Evolutionary conservation across 768 basidiomycete species (phyloP).

Genomic region (Leccinum boreale): DNA sequence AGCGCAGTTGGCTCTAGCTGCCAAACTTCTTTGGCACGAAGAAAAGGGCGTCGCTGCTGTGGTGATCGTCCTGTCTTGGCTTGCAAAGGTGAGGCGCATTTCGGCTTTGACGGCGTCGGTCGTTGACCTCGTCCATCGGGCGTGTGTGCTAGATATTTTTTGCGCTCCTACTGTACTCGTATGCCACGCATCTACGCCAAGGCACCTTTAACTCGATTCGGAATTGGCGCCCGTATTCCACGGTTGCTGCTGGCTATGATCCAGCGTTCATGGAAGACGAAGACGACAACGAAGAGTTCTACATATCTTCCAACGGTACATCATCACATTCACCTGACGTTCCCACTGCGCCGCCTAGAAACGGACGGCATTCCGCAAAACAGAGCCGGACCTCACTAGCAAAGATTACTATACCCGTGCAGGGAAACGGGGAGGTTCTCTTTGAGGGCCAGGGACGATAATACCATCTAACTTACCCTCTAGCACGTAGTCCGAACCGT

Average conservation of each 20-base stretch:
- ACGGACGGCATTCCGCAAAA: conserved; percentile 26
- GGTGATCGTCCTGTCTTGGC: conserved; percentile 81
- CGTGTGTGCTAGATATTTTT: conserved; percentile 81
- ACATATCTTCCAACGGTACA: conserved; percentile 51
- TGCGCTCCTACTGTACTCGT: conserved; percentile 86
- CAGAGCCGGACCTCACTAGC: conserved; percentile 23
- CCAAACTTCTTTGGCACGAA: conserved; percentile 80
- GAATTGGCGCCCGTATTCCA: conserved; percentile 28
- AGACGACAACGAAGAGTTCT: conserved; percentile 65
- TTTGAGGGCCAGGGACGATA: conserved; percentile 60
- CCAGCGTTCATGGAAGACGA: conserved; percentile 49
- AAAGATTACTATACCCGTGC: conserved; percentile 34
- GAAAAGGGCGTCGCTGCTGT: conserved; percentile 81
- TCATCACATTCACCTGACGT: conserved; percentile 62
- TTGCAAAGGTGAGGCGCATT: conserved; percentile 67
- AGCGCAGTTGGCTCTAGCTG: conserved; percentile 66
- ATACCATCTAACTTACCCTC: conserved; percentile 23
- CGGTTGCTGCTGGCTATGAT: conserved; percentile 22
- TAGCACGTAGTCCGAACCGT: conserved; percentile 11
- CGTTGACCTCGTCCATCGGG: conserved; percentile 3
- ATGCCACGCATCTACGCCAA: conserved; percentile 86
- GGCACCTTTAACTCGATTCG: conserved; percentile 84
- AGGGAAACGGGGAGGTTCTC: conserved; percentile 51
- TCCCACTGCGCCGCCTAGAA: conserved; percentile 48
- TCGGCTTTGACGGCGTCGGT: neutral